Evolutionary conservation across 2,329 filamentous ascomycete genomes (phyloP).

Genomic region (Epichloe gansuensis): DNA sequence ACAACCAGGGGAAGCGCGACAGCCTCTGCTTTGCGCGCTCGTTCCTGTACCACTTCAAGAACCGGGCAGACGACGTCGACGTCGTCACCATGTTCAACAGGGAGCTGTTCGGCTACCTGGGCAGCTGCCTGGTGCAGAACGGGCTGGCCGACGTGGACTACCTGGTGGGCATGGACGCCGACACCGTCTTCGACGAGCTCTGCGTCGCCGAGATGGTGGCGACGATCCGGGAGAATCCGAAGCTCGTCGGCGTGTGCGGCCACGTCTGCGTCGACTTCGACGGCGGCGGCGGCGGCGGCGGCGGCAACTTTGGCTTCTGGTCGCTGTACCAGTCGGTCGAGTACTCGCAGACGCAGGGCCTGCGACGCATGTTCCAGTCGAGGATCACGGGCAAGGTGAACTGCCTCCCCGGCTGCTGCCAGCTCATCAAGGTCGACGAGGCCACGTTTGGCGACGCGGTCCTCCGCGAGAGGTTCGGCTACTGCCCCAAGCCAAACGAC

Average conservation of each 20-base stretch:
- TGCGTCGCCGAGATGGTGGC: slow-evolving; percentile 32
- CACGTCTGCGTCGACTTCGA: slow-evolving; percentile 35
- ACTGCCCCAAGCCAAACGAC: slow-evolving; percentile 35
- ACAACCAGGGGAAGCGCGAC: slow-evolving; percentile 38
- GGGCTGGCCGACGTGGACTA: slow-evolving; percentile 28
- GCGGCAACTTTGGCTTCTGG: slow-evolving; percentile 28
- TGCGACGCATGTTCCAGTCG: slow-evolving; percentile 36
- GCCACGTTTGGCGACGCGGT: slow-evolving; percentile 34
- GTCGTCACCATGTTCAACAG: slow-evolving; percentile 33
- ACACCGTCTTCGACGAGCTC: slow-evolving; percentile 31
- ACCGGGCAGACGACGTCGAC: slow-evolving; percentile 25
- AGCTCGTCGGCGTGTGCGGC: slow-evolving; percentile 34
- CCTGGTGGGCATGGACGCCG: slow-evolving; percentile 34
- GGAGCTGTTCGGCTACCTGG: slow-evolving; percentile 28
- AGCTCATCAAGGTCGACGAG: slow-evolving; percentile 35
- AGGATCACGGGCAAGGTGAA: slow-evolving; percentile 36
- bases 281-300: slow-evolving; percentile 9
- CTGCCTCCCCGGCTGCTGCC: slow-evolving; percentile 35
- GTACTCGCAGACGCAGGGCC: slow-evolving; percentile 33
- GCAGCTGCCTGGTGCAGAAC: slow-evolving; percentile 23
- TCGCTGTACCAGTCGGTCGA: slow-evolving; percentile 34
- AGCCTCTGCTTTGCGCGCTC: slow-evolving; percentile 36
- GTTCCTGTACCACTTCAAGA: slow-evolving; percentile 34
- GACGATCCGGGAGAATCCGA: slow-evolving; percentile 29
- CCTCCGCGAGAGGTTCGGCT: slow-evolving; percentile 33